Conservation (phyloP, 495 filamentous ascomycete genomes). For the Podospora pseudopauciseta region DNA sequence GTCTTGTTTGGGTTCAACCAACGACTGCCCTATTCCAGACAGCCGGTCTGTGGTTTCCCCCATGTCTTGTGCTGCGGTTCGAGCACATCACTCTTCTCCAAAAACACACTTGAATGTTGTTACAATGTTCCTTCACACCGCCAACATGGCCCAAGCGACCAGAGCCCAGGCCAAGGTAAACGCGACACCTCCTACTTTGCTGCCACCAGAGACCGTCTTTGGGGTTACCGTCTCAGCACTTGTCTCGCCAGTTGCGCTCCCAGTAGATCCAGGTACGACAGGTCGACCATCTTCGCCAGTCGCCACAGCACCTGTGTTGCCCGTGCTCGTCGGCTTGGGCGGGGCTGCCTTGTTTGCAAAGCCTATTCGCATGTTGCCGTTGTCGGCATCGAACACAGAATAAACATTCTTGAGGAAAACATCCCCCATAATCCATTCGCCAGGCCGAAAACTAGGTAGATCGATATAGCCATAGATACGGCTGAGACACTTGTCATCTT, state of each 20-base stretch:
- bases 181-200: background rate
- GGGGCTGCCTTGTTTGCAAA: conserved; percentile 38
- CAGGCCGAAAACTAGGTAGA: conserved; percentile 20
- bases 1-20: background rate
- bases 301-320: conserved; percentile 16
- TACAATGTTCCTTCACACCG: background rate
- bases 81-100: background rate
- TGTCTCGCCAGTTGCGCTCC: conserved; percentile 8
- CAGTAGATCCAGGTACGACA: conserved; percentile 17
- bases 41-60: background rate
- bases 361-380: conserved; percentile 53
- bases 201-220: background rate
- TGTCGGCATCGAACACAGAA: conserved; percentile 71
- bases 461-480: conserved; percentile 57
- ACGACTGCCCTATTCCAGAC: conserved; percentile 3
- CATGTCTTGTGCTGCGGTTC: background rate
- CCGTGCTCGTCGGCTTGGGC: conserved; percentile 19
- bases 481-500: conserved; percentile 54
- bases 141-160: background rate
- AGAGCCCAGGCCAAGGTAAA: background rate
- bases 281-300: conserved; percentile 1
- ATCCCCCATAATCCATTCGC: conserved; percentile 73
- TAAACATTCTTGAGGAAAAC: conserved; percentile 91
- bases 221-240: background rate
- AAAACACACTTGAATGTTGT: background rate